Conservation (phyloP, 1,284 basidiomycete species). For the Marasmius fiardii region DNA sequence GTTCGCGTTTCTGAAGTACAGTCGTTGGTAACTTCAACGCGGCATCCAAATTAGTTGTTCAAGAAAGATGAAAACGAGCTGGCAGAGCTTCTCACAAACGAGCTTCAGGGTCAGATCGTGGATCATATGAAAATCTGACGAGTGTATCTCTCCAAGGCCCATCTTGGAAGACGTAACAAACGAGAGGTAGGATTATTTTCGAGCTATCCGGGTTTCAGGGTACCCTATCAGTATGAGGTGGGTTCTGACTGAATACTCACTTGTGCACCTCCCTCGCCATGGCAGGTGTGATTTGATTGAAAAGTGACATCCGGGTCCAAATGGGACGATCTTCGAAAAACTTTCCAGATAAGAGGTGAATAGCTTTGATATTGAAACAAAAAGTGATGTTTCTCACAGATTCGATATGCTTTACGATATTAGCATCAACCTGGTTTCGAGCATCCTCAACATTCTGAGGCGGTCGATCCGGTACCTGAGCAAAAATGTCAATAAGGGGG, state of each 20-base stretch:
- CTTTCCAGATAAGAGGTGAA: conserved; percentile 30
- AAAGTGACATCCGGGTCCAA: conserved; percentile 84
- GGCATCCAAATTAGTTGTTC: conserved; percentile 1
- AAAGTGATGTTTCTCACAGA: conserved; percentile 38
- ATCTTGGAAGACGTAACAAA: conserved; percentile 88
- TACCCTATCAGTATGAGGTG: background rate
- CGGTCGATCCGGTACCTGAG: conserved; percentile 66
- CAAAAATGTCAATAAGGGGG: conserved; percentile 2
- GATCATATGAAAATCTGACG: conserved; percentile 88
- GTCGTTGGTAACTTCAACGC: conserved; percentile 66
- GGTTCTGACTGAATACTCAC: conserved; percentile 38
- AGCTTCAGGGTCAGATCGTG: conserved; percentile 65
- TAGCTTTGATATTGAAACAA: conserved; percentile 1
- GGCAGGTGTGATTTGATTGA: conserved; percentile 74
- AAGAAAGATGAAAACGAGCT: conserved; percentile 4
- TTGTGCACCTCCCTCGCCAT: conserved; percentile 73
- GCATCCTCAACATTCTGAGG: conserved; percentile 54
- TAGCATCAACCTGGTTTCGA: conserved; percentile 53
- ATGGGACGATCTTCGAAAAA: conserved; percentile 74
- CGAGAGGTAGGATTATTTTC: conserved; percentile 65
- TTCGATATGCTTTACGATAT: conserved; percentile 55
- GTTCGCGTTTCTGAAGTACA: conserved; percentile 82
- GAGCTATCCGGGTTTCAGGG: conserved; percentile 43
- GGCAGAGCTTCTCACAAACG: conserved; percentile 58
- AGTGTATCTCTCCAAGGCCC: conserved; percentile 93